Percentiles rank a stretch among this genome's conserved stretches.
Conservation (phyloP, 192 early-diverging fungal species). For the Backusella westeae region DNA sequence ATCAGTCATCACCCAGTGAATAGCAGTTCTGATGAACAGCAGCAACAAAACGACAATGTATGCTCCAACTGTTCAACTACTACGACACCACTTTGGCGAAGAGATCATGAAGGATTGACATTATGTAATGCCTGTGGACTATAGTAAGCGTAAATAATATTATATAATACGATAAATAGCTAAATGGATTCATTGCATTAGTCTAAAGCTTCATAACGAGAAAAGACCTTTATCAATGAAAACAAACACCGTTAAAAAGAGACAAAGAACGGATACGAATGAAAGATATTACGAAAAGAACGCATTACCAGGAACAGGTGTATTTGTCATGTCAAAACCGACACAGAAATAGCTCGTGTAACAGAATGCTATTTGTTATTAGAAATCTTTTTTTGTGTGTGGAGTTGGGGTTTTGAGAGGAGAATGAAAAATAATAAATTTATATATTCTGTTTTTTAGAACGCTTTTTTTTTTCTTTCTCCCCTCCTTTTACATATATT, state of each 20-base stretch:
- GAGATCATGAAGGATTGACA: constrained; percentile 53
- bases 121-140: constrained; percentile 61
- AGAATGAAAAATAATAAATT: not conserved
- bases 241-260: constrained; percentile 33
- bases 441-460: not conserved
- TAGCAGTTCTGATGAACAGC: not conserved
- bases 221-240: constrained; percentile 36
- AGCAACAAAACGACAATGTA: constrained; percentile 3
- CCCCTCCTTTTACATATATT: not conserved
- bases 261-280: constrained; percentile 25
- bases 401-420: not conserved
- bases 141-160: constrained; percentile 37
- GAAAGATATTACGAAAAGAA: not conserved
- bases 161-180: not conserved
- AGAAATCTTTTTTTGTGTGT: constrained; percentile 1
- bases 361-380: not conserved
- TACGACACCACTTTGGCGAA: constrained; percentile 91
- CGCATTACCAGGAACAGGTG: not conserved
- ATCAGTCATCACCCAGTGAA: not conserved
- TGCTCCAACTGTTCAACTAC: constrained; percentile 79
- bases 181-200: not conserved
- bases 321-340: constrained; percentile 3
- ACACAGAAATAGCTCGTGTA: not conserved
- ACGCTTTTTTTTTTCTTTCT: too few species aligned
- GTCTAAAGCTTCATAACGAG: constrained; percentile 35